Percentiles rank a stretch among this genome's conserved stretches.
phyloP scores from a whole-genome alignment of 2,329 filamentous ascomycete genomes.

The Talaromyces pinophilus region DNA sequence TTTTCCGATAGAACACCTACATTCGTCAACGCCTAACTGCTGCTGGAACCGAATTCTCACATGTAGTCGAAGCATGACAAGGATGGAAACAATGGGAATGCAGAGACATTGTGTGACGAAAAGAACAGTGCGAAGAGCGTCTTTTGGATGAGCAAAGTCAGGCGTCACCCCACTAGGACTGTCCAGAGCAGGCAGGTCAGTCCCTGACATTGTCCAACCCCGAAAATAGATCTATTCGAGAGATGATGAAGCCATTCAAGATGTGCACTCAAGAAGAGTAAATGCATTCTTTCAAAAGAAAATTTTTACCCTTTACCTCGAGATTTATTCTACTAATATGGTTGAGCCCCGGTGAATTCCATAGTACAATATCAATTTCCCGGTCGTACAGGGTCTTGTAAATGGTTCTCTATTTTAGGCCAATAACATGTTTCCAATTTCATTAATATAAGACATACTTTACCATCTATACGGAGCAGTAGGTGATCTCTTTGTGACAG shows the following conservation, averaged over 20 bases:
- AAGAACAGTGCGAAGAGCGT: conserved; percentile 36
- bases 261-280: background rate
- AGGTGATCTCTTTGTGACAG: no score
- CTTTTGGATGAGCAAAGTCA: conserved; percentile 29
- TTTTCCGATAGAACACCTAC: conserved; percentile 28
- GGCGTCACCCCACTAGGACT: conserved; percentile 26
- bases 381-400: no score
- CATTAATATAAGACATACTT: no score
- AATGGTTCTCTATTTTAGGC: no score
- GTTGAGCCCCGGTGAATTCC: background rate
- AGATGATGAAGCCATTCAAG: no score
- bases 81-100: conserved; percentile 36
- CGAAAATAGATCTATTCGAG: no score
- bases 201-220: background rate
- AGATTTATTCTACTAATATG: background rate
- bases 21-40: conserved; percentile 37
- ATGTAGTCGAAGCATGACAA: conserved; percentile 36
- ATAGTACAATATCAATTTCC: background rate
- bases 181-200: conserved; percentile 16
- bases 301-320: background rate
- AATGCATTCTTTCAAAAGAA: background rate
- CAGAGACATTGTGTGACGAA: conserved; percentile 41
- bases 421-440: no score
- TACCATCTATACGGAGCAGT: no score
- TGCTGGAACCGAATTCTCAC: conserved; percentile 37